Conservation (phyloP, 2,329 filamentous ascomycete genomes). For the Lasiodiplodia gonubiensis region DNA sequence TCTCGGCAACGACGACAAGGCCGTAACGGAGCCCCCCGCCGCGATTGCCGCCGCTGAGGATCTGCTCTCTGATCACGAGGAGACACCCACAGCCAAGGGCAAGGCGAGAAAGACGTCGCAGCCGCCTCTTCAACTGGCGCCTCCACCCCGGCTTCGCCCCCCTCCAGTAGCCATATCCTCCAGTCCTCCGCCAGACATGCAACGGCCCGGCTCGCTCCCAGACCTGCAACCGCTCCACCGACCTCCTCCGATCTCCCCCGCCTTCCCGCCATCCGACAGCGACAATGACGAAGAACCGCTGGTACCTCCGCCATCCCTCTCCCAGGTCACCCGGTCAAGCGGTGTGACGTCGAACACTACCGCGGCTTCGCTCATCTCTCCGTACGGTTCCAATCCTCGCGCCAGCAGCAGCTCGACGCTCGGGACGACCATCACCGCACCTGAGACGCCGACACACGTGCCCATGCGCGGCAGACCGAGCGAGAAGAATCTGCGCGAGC, state of each 20-base stretch:
- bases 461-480: background rate
- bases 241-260: conserved; percentile 11
- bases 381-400: conserved; percentile 1
- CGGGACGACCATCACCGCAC: conserved; percentile 6
- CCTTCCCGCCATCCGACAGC: conserved; percentile 5
- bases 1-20: conserved; percentile 3
- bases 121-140: background rate
- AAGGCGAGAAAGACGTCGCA: background rate
- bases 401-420: conserved; percentile 4
- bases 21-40: background rate
- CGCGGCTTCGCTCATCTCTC: conserved; percentile 5
- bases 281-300: background rate
- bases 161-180: background rate
- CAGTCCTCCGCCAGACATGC: background rate
- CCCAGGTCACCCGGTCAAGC: background rate
- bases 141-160: background rate
- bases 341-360: background rate
- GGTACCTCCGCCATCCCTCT: background rate
- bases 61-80: background rate
- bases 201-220: background rate
- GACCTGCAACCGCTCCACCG: conserved; percentile 11
- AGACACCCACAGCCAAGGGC: background rate
- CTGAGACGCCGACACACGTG: background rate
- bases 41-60: background rate
- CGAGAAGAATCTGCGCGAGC: background rate